Evolutionary conservation across 441 rosid species (phyloP).

Genomic region (Pelargonium citronellum): DNA sequence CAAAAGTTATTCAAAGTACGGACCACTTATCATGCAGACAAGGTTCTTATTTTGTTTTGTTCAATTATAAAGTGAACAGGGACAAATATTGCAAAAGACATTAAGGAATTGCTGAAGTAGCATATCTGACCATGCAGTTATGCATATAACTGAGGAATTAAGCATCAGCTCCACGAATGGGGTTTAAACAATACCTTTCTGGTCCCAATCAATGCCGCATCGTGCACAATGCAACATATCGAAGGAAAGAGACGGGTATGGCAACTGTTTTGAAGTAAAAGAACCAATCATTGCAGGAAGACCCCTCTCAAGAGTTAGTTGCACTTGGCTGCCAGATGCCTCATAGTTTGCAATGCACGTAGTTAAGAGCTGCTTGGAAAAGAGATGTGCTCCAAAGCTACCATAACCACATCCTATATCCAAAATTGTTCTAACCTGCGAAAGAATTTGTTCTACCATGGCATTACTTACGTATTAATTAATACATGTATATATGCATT

Average conservation of each 20-base stretch:
- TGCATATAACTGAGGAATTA: not conserved
- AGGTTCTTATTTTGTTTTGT: no score
- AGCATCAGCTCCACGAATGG: not conserved
- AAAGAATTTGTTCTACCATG: conserved; percentile 3
- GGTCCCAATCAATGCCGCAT: conserved; percentile 92
- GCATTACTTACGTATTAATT: no score
- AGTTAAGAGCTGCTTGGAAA: conserved; percentile 73
- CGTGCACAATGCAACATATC: conserved; percentile 97
- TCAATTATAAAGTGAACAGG: no score
- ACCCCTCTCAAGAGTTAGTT: conserved; percentile 96
- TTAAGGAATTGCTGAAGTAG: no score
- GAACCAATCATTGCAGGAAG: conserved; percentile 96
- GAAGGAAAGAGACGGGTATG: conserved; percentile 93
- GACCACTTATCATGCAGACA: no score
- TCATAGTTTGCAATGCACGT: conserved; percentile 97
- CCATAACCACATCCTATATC: conserved; percentile 99
- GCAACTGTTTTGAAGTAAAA: conserved; percentile 70
- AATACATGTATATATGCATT: no score
- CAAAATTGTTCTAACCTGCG: conserved; percentile 85
- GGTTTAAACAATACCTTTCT: conserved; percentile 48
- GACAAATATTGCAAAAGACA: no score
- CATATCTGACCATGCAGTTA: not conserved
- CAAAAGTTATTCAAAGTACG: not conserved
- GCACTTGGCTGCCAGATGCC: conserved; percentile 97
- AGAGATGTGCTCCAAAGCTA: conserved; percentile 97